These are phyloP conservation scores for Phascolomyces articulosus DNA, from an alignment of 371 early-diverging fungal species.

Conservation along the genomic window DNA sequence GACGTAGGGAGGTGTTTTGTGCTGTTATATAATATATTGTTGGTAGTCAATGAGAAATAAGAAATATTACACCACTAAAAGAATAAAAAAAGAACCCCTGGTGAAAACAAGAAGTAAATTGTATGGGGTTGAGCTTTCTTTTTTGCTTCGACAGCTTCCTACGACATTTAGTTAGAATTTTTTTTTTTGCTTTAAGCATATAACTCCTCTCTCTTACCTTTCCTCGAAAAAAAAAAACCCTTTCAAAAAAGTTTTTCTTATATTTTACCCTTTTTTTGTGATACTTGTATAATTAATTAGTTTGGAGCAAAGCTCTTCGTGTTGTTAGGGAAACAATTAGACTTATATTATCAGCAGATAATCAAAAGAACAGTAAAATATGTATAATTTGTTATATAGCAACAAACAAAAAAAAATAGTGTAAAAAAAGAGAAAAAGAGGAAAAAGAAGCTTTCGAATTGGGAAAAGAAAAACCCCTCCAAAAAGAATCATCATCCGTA, in stretches of 20 bases:
- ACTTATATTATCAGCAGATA: too few species aligned
- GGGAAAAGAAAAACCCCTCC: not conserved
- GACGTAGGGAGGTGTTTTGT: not conserved
- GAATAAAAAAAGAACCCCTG: not conserved
- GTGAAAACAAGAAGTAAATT: not conserved
- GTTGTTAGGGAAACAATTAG: not conserved
- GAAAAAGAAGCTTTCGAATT: not conserved
- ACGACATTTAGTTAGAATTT: constrained; percentile 1
- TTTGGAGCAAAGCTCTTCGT: not conserved
- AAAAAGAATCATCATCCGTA: not conserved
- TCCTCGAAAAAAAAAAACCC: not conserved
- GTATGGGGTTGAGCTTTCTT: not conserved
- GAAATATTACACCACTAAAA: not conserved
- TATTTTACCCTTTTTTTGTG: not conserved
- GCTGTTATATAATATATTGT: too few species aligned
- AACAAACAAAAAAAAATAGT: not conserved
- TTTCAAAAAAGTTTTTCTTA: not conserved
- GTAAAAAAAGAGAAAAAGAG: not conserved
- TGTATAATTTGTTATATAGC: not conserved
- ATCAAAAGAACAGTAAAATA: too few species aligned
- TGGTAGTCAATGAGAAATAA: not conserved
- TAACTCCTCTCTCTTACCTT: not conserved
- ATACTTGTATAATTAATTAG: not conserved
- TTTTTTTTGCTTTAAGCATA: not conserved
- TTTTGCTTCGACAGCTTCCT: not conserved